These are phyloP conservation scores for Aegle marmelos DNA, from an alignment of 345 rosid species.

Conservation along the genomic window DNA sequence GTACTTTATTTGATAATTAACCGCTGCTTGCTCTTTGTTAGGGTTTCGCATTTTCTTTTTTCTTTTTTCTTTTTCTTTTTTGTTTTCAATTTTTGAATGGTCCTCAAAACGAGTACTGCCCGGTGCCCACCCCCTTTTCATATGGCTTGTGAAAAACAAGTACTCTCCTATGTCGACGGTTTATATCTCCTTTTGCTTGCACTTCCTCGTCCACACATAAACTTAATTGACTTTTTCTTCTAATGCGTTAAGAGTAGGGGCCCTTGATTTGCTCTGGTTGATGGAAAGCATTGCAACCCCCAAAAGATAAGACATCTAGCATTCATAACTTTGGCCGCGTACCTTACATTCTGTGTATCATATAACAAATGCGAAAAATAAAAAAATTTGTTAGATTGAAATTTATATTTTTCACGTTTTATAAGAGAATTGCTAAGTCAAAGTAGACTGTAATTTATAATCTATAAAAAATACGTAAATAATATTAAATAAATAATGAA, in stretches of 20 bases:
- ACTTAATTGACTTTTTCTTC: conserved; percentile 17
- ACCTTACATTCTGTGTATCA: background rate
- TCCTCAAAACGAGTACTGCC: conserved; percentile 6
- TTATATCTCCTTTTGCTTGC: conserved; percentile 19
- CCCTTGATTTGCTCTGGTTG: conserved; percentile 14
- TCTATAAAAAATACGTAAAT: no score
- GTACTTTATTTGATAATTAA: conserved; percentile 19
- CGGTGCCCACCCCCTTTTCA: background rate
- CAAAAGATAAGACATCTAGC: background rate
- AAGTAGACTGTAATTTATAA: no score
- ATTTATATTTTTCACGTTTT: background rate
- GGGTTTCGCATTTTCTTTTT: background rate
- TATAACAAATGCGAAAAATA: background rate
- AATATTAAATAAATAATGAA: no score
- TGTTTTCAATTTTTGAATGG: conserved; percentile 11
- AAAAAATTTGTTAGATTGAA: background rate
- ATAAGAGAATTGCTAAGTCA: no score
- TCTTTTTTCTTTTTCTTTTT: background rate
- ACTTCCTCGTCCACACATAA: conserved; percentile 19
- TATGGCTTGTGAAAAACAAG: background rate
- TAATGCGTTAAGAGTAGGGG: conserved; percentile 6
- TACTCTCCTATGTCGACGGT: conserved; percentile 13
- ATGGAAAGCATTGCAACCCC: conserved; percentile 18
- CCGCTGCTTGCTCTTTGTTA: background rate
- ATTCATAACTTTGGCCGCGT: background rate